Evolutionary conservation across 2,329 filamentous ascomycete genomes (phyloP), one percentile per base, ranked within the genome.

Genomic region (Chaetomium strumarium): DNA sequence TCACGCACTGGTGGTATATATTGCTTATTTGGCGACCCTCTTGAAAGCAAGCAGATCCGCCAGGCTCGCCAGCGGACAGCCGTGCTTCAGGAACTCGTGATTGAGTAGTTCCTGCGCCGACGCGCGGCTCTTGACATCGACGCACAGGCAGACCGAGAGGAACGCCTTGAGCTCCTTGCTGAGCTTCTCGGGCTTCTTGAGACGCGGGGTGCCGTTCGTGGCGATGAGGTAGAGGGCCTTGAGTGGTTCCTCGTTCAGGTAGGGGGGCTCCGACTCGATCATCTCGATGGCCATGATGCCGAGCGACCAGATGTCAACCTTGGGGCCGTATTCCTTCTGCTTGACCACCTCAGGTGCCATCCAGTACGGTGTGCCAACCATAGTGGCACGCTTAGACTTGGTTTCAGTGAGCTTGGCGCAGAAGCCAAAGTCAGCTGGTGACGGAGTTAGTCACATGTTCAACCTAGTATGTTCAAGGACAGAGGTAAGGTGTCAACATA

Each of bases 231-330:
- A 99, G 43, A 99, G 80, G 8, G 93, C 93, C 77, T 97, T 97
- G 52, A 99, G 81, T 0, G 93, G 93, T 71, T 97, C 92, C 72
- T 97, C 93, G 72, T 97, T 97, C 36, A 97, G 81, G 69, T 99
- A 99, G 0, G 93, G 93, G 6, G 93, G 93, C 70, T 99, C 93
- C 16, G 90, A 95, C 69, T 99, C 93, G 66, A 97, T 97, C 93
- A 99, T 96, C 72, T 99, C 93, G 65, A 99, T 97, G 20, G 93
- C 92, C 93, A 97, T 99, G 73, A 99, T 99, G 66, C 93, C 93
- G 57, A 99, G 76, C 30, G 91, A 96, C 93, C 93, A 99, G 67
- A 97, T 96, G 67, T 99, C 93, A 58, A 97, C 93, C 77, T 97
- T 97, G 66, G 88, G 88, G 37, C 92, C 93, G 66, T 99, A 99